Conservation (phyloP, 208 protist species). For the Acanthamoeba healyi region DNA sequence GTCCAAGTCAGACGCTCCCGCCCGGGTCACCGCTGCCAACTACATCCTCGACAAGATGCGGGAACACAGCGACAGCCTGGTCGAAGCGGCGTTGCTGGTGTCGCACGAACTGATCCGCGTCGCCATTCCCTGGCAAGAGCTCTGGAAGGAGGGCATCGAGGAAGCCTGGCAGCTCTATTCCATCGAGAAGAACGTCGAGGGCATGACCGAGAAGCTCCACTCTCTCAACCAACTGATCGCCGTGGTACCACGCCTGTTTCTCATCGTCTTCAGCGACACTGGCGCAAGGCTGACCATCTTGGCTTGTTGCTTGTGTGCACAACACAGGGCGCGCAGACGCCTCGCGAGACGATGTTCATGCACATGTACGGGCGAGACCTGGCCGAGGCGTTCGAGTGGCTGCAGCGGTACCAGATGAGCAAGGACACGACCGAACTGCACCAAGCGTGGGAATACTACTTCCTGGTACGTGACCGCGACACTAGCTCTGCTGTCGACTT, state of each 20-base stretch:
- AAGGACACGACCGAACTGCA: conserved; percentile 94
- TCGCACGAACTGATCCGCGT: conserved; percentile 98
- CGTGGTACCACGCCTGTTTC: not conserved
- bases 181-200: conserved; percentile 95
- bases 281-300: no score
- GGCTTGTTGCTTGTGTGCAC: not conserved
- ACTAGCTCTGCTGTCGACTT: no score
- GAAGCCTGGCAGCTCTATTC: conserved; percentile 95
- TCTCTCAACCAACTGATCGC: conserved; percentile 96
- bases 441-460: conserved; percentile 97
- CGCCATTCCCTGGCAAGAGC: conserved; percentile 94
- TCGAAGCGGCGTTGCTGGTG: conserved; percentile 97
- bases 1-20: conserved; percentile 90
- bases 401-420: conserved; percentile 90
- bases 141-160: conserved; percentile 96
- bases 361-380: conserved; percentile 93
- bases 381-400: conserved; percentile 89
- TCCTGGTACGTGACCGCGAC: conserved; percentile 86
- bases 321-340: conserved; percentile 82
- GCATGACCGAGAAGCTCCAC: conserved; percentile 94
- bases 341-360: conserved; percentile 96
- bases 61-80: conserved; percentile 82
- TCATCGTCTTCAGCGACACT: no score
- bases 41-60: conserved; percentile 90
- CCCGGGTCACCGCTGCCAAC: conserved; percentile 85